These are phyloP conservation scores for Phaeosphaeria sp. DNA, from an alignment of 2,329 filamentous ascomycete genomes.

Conservation along the genomic window DNA sequence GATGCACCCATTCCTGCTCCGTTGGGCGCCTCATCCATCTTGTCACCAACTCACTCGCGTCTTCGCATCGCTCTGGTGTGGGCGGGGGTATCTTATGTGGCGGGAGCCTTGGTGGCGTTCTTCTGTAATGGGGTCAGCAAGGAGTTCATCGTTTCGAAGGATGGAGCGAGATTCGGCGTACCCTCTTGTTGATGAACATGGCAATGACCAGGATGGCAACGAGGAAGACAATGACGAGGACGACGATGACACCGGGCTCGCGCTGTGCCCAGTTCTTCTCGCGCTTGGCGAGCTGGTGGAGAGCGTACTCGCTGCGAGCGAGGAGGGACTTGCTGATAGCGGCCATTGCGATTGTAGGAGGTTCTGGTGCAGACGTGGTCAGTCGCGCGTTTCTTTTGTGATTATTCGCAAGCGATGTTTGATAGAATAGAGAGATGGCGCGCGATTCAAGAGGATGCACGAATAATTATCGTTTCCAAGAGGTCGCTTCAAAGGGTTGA, in stretches of 20 bases:
- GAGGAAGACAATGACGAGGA: conserved; percentile 67
- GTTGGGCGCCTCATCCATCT: neutral
- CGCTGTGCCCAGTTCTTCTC: conserved; percentile 61
- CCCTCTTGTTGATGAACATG: conserved; percentile 59
- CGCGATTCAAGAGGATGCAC: neutral
- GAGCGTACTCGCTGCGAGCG: conserved; percentile 45
- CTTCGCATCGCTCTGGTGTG: neutral
- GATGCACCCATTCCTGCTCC: neutral
- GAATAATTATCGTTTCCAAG: conserved; percentile 3
- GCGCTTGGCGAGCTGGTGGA: conserved; percentile 59
- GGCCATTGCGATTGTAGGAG: conserved; percentile 41
- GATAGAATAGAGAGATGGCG: neutral
- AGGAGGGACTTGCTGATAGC: conserved; percentile 46
- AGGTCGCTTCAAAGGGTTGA: conserved; percentile 6
- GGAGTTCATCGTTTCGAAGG: neutral
- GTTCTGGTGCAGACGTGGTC: conserved; percentile 27
- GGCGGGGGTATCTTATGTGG: neutral
- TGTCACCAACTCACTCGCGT: neutral
- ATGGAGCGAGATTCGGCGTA: conserved; percentile 23
- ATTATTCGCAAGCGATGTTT: neutral
- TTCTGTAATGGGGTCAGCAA: conserved; percentile 17
- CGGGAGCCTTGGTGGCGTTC: conserved; percentile 16
- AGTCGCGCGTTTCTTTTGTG: conserved; percentile 6
- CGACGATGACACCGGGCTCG: conserved; percentile 67
- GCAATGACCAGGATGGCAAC: conserved; percentile 59